phyloP scores from a whole-genome alignment of 768 basidiomycete species.

The Collybiopsis luxurians region DNA sequence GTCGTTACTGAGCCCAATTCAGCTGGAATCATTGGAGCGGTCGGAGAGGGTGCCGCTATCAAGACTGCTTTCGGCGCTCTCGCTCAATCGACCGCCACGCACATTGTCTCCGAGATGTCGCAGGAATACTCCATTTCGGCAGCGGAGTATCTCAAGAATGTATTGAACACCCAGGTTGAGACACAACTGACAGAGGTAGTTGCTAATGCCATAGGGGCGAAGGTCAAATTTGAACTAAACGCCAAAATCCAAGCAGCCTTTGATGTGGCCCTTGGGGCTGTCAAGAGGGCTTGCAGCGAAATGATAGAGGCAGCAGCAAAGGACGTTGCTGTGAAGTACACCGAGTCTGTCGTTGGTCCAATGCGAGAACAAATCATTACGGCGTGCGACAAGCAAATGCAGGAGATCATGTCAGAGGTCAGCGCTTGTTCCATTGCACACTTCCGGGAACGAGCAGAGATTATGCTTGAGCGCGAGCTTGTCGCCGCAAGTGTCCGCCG shows the following conservation, averaged over 20 bases:
- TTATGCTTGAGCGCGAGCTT: conserved; percentile 2
- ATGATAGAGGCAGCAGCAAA: neutral
- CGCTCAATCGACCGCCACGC: neutral
- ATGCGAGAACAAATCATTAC: neutral
- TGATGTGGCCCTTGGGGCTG: neutral
- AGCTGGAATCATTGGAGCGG: neutral
- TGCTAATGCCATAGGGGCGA: neutral
- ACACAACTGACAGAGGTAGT: neutral
- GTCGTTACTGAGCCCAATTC: neutral
- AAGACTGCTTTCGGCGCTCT: neutral
- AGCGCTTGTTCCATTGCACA: neutral
- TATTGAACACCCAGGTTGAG: neutral
- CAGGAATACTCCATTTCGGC: neutral
- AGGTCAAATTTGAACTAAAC: neutral
- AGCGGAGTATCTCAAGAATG: neutral
- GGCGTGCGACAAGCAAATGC: neutral
- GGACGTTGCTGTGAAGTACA: neutral
- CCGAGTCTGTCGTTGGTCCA: neutral
- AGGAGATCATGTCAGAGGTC: neutral
- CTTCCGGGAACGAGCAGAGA: neutral
- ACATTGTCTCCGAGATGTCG: neutral
- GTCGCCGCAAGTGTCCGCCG: neutral
- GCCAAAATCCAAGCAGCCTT: neutral
- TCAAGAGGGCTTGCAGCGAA: neutral
- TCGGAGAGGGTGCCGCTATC: neutral